phyloP scores from a whole-genome alignment of 139 green algal species.

The Mesotaenium endlicherianum region DNA sequence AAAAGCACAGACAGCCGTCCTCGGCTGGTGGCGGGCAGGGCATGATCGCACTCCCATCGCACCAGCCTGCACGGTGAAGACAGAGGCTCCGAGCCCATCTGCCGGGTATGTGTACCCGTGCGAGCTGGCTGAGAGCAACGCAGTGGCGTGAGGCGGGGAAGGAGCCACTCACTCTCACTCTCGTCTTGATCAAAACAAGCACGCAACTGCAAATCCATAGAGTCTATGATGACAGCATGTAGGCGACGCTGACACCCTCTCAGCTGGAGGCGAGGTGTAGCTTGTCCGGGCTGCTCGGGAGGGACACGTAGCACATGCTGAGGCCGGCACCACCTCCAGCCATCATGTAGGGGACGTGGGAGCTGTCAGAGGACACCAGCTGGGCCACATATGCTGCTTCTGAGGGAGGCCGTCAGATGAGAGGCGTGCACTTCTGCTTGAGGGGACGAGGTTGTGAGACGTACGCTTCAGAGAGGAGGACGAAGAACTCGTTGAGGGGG shows the following conservation, averaged over 20 bases:
- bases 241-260: too few species aligned
- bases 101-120: not conserved
- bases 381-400: not conserved
- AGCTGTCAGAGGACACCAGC: not conserved
- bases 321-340: not conserved
- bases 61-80: not conserved
- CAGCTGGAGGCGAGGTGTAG: too few species aligned
- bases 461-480: slow-evolving; percentile 38
- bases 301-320: not conserved
- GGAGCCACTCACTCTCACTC: too few species aligned
- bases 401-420: not conserved
- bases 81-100: not conserved
- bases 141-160: too few species aligned
- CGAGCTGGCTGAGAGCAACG: too few species aligned
- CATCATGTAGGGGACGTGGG: too few species aligned
- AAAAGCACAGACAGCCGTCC: too few species aligned
- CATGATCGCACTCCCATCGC: not conserved
- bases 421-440: not conserved
- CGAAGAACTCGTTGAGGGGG: slow-evolving; percentile 20
- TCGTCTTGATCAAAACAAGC: too few species aligned
- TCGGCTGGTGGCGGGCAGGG: not conserved
- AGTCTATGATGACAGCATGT: too few species aligned
- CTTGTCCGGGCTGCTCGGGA: not conserved
- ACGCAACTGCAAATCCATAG: too few species aligned
- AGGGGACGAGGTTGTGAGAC: too few species aligned